Conservation (phyloP, 2,329 filamentous ascomycete species). For the Exophiala sp. region DNA sequence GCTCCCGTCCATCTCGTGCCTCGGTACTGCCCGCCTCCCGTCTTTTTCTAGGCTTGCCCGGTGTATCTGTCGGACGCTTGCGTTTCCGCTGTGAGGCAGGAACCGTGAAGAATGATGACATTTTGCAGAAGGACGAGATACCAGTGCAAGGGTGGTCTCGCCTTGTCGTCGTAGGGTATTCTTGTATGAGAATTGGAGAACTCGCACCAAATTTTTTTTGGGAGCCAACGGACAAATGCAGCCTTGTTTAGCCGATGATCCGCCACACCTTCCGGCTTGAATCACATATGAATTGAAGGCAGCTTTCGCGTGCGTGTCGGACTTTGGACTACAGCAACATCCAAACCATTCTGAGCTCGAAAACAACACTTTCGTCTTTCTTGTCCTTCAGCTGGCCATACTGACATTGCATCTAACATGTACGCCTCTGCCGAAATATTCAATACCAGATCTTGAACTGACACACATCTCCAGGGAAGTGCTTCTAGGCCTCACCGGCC, state of each 20-base stretch:
- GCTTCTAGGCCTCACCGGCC: constrained; percentile 94
- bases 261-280: not conserved
- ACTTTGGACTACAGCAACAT: not conserved
- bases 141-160: not conserved
- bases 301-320: constrained; percentile 17
- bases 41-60: constrained; percentile 44
- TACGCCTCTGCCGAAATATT: constrained; percentile 1
- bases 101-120: constrained; percentile 95
- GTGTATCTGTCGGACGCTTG: constrained; percentile 61
- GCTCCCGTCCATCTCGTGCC: constrained; percentile 41
- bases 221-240: not conserved
- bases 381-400: not conserved
- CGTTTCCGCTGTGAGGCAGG: constrained; percentile 86
- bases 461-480: constrained; percentile 71
- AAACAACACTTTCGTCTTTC: not conserved
- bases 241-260: not conserved
- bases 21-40: constrained; percentile 41
- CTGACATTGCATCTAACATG: constrained; percentile 3
- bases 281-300: not conserved
- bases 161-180: not conserved
- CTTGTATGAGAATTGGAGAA: not conserved
- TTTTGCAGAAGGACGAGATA: constrained; percentile 34
- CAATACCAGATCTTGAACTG: not conserved
- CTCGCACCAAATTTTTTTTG: not conserved
- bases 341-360: too few species aligned